Base-by-base conservation (phyloP, 2,329 filamentous ascomycete species). In the Pseudogymnoascus sp. region DNA sequence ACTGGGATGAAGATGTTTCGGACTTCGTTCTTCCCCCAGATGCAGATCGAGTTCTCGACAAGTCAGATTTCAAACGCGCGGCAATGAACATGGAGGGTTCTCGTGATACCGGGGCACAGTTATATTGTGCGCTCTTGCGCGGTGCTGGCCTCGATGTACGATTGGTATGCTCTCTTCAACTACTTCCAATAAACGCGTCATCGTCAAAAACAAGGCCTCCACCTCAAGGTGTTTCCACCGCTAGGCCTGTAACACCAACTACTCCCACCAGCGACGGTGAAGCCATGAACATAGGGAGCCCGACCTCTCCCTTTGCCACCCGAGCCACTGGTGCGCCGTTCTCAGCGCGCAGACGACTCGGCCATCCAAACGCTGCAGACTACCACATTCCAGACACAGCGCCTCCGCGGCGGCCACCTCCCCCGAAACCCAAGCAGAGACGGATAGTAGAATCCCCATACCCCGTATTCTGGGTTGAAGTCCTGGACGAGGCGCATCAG, bases 381-480 rank as follows among this genome's bases (percentile, higher is more conserved):
- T 84, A 81, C 67, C 71, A 79, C 9, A 73, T 83, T 31, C 82
- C 82, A 2, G 65, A 71, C 1, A 77, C 61, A 70, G 63, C 60
- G 52, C 62, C 67, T 64, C 74, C 72, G 9, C 73, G 75, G 25
- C 72, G 72, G 35, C 74, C 74, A 18, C 48, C 70, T 70, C n/a
- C 68, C 69, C 39, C 67, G 65, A 27, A 73, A 71, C 67, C 67
- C 68, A 69, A 74, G 71, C 25, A 69, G 66, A 60, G 75, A 71
- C 75, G 71, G 12, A 82, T 88, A 9, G 81, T 80, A 25, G 90
- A 93, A 70, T 92, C 91, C 0, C 74, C 83, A 0, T 90, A 87
- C 69, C 94, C 94, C 0, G 81, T 97, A 2, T 97, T 92, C 72
- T 99, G 94, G 94, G 87, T 97, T 0, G 94, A 99, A 75, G 87